Evolutionary conservation across 768 basidiomycete species (phyloP).

Genomic region (Multifurca ochricompacta): DNA sequence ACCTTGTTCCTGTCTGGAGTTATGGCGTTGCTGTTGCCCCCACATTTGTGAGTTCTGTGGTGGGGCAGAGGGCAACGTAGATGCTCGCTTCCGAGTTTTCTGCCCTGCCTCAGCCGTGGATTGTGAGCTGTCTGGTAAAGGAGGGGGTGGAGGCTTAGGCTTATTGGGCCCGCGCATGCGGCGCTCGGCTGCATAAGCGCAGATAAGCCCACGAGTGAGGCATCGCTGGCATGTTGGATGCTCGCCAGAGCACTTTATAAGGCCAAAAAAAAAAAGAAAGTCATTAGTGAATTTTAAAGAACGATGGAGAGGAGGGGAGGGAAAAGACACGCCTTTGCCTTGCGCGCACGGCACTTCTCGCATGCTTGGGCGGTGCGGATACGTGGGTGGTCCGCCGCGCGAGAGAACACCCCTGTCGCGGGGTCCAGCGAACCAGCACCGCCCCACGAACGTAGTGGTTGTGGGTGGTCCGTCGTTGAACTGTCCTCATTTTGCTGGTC

Average conservation of each 20-base stretch:
- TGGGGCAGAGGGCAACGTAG: conserved; percentile 14
- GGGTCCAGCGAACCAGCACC: conserved; percentile 54
- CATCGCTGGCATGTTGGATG: conserved; percentile 65
- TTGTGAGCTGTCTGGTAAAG: neutral
- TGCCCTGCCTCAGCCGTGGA: neutral
- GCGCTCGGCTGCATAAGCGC: conserved; percentile 63
- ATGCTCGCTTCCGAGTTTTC: conserved; percentile 10
- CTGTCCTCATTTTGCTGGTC: neutral
- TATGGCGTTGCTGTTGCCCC: neutral
- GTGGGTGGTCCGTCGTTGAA: neutral
- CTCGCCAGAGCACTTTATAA: conserved; percentile 57
- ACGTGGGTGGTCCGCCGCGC: conserved; percentile 53
- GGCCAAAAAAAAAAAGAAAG: no score
- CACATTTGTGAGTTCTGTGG: neutral
- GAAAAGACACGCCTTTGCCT: conserved; percentile 53
- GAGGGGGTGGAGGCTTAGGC: conserved; percentile 29
- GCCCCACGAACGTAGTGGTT: conserved; percentile 1
- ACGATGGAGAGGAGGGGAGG: neutral
- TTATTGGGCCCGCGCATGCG: conserved; percentile 57
- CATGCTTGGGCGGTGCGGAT: conserved; percentile 68
- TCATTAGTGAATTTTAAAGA: neutral
- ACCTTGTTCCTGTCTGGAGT: neutral
- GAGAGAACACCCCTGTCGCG: conserved; percentile 57
- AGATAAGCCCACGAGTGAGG: conserved; percentile 44
- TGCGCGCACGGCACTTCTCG: conserved; percentile 63